phyloP scores from a whole-genome alignment of 371 early-diverging fungal genomes.

The Smittium culicis region DNA sequence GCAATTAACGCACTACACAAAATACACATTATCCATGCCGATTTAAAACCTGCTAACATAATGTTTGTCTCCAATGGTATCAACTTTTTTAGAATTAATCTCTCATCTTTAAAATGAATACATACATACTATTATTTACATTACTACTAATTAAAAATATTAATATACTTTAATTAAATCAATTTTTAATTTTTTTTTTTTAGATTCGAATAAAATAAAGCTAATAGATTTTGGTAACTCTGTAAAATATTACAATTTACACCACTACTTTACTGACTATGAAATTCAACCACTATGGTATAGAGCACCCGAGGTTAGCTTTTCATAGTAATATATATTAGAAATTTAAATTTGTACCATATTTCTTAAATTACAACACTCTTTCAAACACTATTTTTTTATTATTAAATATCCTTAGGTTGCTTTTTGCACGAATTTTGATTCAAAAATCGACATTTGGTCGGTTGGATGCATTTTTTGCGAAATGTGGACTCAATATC shows the following conservation, averaged over 20 bases:
- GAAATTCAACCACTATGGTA: conserved; percentile 34
- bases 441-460: conserved; percentile 31
- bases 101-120: no score
- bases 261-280: conserved; percentile 26
- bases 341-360: no score
- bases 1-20: conserved; percentile 25
- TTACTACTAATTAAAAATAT: neutral
- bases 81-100: no score
- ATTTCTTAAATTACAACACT: no score
- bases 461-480: conserved; percentile 31
- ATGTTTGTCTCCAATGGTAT: conserved; percentile 20
- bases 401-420: conserved; percentile 11
- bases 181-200: neutral
- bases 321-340: no score
- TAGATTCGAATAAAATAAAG: conserved; percentile 16
- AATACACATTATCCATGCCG: conserved; percentile 25
- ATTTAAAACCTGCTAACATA: conserved; percentile 30
- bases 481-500: conserved; percentile 27
- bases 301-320: conserved; percentile 27
- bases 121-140: no score
- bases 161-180: neutral
- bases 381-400: no score
- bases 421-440: conserved; percentile 24
- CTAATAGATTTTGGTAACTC: conserved; percentile 33
- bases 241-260: conserved; percentile 19